Evolutionary conservation across 805 yeast species (phyloP), one percentile per base, ranked within the genome.

Genomic region (Lipomyces yamanashiensis): DNA sequence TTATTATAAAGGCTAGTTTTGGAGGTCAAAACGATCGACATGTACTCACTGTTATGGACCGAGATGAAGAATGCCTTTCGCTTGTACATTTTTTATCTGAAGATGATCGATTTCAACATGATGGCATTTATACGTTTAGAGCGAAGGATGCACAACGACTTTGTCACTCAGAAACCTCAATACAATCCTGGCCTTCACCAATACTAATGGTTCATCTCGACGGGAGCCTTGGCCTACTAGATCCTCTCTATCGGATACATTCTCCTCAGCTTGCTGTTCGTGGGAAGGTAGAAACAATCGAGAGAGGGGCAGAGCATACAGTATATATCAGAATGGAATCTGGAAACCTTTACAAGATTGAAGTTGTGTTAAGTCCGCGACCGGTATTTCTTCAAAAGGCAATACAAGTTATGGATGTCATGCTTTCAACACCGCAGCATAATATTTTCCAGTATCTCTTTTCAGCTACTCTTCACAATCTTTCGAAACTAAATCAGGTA

Each of bases 191-290:
- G 17, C 62, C 19, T 10, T 44, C 59, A 7, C 23, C 52, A 21
- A 28, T 70, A 3, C 36, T 68, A 7, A 36, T 70, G 1, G 59
- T 67, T 1, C 44, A 47, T 7, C 28, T 52, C 6, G 65, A 67
- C 39, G 64, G 65, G 9, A 33, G 45, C 3, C 40, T 85, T 37
- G 75, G 74, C 21, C 67, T 88, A 2, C 77, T 82, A 21, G 83
- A 87, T 67, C 90, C 91, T 0, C 84, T 86, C 61, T 75, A 85
- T n/a, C 82, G 82, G 19, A 67, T 85, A 0, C 70, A 73, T 8
- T 80, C 88, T 0, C 72, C 77, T 0, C 40, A 17, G 13, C 5
- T 61, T 10, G 51, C 49, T 7, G 45, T 37, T 8, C 21, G 34
- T 10, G 59, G 53, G 10, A 10, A 10, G 7, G 57, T 48, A 3